Base-by-base conservation (phyloP, 176 grass and related monocot genomes). In the Phoenix dactylifera region DNA sequence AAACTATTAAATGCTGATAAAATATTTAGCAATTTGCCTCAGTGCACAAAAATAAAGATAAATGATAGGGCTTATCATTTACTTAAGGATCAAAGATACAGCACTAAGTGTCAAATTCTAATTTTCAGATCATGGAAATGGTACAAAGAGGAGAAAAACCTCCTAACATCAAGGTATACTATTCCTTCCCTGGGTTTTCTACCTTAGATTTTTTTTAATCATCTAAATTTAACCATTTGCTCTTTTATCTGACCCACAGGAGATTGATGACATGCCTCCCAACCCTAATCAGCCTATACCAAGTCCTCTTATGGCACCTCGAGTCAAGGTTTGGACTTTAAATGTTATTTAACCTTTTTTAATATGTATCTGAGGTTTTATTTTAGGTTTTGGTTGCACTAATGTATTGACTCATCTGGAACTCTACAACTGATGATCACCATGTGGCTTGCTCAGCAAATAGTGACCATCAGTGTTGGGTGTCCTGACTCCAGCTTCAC, bases 71-170 rank as follows among this genome's bases (percentile, higher is more conserved):
- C 0, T 44, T 44, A 44, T 44, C 35, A 44, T 44, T 44, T 12
- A 12, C 35, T 9, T 44, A 44, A 44, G 29, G 35, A 44, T 44
- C 7, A 44, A 39, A 44, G 12, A 44, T 44, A 2, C 35, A 44
- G 2, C 32, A 44, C 52, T 23, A 55, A 73, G 50, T 35, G 1
- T 32, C 5, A 58, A 23, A 63, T 59, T 72, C 9, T 75, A 59
- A 44, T 69, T 77, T 60, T 54, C 81, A 89, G 86, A 66, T 85
- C 62, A 85, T 85, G 61, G 82, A 89, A 82, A 82, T 85, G 78
- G 69, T 89, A 62, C 78, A 82, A 55, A 82, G 86, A 70, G 86
- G 78, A 55, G 86, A 89, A 56, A 66, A 22, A 54, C 86, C 82
- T 69, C 72, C 77, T 67, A 83, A 85, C 74, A 79, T 89, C 51